Base-by-base conservation (phyloP, 306 rosid species). In the Boehmeria nivea region DNA sequence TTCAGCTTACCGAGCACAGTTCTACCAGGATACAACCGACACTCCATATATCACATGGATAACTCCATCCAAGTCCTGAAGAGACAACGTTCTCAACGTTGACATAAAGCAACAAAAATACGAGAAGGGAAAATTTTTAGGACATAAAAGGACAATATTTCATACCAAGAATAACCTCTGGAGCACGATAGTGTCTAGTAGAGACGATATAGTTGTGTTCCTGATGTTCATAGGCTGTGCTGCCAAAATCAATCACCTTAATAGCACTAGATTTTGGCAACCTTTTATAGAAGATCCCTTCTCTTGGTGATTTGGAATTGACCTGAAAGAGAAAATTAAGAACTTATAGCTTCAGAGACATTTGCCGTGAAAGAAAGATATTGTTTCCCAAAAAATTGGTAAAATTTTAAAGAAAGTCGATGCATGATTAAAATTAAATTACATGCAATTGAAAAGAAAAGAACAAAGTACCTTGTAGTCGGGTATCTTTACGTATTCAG, bases 121-220 rank as follows among this genome's bases (percentile, higher is more conserved):
- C n/a, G n/a, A n/a, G n/a, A 26, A 5, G 34, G 12, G 11, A 26
- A 51, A 17, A 7, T 39, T 18, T 34, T 24, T 6, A 10, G 12
- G 27, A 38, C 52, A 15, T 16, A 40, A 48, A 34, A 46, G 6
- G 27, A 34, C 12, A 34, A 10, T 19, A 57, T 17, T 20, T 16
- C 64, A 57, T 74, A 87, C 95, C 95, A 64, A 87, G 84, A 50
- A 87, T 83, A 61, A 87, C 95, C 78, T 87, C 95, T 13, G 93
- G 95, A 39, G 95, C 95, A 33, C 95, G 87, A 37, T 87, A 87
- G 74, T 87, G 95, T 44, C 95, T 78, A 6, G 95, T 87, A 13
- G 95, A 87, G 6, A 87, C 95, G 59, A 87, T 81, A 66, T 87
- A 83, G 56, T 63, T 81, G 71, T 78, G 95, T 54, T 81, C 86